These are phyloP conservation scores for Podospora appendiculata DNA, from an alignment of 495 filamentous ascomycete genomes.

Conservation along the genomic window DNA sequence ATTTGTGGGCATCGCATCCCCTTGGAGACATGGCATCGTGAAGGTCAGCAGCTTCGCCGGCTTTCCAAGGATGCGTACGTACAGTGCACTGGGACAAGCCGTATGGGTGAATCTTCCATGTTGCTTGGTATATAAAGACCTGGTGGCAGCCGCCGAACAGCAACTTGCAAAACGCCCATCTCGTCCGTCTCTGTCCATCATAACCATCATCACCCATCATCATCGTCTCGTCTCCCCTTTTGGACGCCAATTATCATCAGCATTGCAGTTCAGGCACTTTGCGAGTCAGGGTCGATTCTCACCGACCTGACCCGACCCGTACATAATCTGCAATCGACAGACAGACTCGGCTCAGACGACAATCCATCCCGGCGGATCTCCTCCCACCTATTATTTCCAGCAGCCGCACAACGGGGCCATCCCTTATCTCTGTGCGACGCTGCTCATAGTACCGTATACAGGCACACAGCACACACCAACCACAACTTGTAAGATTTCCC, in stretches of 20 bases:
- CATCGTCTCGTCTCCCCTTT: no score
- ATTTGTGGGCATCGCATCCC: slow-evolving; percentile 12
- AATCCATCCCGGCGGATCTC: no score
- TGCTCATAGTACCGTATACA: background rate
- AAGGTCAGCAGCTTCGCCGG: background rate
- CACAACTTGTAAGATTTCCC: background rate
- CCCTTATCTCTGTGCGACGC: slow-evolving; percentile 22
- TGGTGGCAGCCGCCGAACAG: no score
- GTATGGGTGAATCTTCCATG: no score
- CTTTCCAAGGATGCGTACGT: background rate
- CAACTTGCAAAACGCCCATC: no score
- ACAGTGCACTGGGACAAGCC: no score
- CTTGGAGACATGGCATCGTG: slow-evolving; percentile 2
- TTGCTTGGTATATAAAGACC: no score
- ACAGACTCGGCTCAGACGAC: background rate
- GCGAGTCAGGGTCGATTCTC: no score
- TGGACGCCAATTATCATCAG: no score
- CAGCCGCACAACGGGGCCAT: slow-evolving; percentile 16
- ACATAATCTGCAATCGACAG: background rate
- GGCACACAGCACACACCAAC: background rate
- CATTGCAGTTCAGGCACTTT: no score
- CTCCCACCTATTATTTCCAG: slow-evolving; percentile 12
- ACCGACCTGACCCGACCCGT: background rate
- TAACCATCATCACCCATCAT: no score
- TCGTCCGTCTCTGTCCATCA: no score